Percentiles rank a stretch among this genome's conserved stretches.
Evolutionary conservation across 306 rosid genomes (phyloP).

Genomic region (Cyclanthera cordifolia): DNA sequence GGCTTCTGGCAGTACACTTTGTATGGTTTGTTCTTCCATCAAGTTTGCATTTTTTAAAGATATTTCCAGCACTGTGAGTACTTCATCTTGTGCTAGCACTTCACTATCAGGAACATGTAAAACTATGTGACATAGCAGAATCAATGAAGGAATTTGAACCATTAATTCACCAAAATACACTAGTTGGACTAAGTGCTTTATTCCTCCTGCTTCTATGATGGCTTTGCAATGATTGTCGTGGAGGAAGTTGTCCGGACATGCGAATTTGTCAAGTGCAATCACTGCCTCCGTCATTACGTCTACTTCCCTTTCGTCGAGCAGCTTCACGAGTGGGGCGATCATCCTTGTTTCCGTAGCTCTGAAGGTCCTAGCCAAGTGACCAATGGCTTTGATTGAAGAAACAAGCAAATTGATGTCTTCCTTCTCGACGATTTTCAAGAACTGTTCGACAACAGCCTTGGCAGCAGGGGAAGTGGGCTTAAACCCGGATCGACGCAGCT

Average conservation of each 20-base stretch:
- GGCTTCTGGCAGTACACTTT: constrained; percentile 44
- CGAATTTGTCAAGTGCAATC: constrained; percentile 46
- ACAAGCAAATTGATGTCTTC: constrained; percentile 34
- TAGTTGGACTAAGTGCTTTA: constrained; percentile 52
- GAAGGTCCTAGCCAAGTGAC: constrained; percentile 62
- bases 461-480: constrained; percentile 71
- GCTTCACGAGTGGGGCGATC: constrained; percentile 43
- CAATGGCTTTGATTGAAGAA: constrained; percentile 39
- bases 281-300: constrained; percentile 36
- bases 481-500: constrained; percentile 57
- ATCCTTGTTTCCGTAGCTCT: constrained; percentile 56
- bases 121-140: constrained; percentile 43
- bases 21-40: constrained; percentile 23
- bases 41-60: constrained; percentile 46
- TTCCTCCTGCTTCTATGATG: constrained; percentile 55
- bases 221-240: constrained; percentile 66
- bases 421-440: constrained; percentile 30
- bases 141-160: constrained; percentile 46
- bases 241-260: constrained; percentile 50
- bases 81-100: constrained; percentile 60
- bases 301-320: constrained; percentile 52
- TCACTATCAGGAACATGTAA: constrained; percentile 68
- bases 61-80: constrained; percentile 67
- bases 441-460: constrained; percentile 51
- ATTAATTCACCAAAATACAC: constrained; percentile 54